Evolutionary conservation across 2,329 filamentous ascomycete genomes (phyloP).

Genomic region (Pseudopyrenochaeta lycopersici): DNA sequence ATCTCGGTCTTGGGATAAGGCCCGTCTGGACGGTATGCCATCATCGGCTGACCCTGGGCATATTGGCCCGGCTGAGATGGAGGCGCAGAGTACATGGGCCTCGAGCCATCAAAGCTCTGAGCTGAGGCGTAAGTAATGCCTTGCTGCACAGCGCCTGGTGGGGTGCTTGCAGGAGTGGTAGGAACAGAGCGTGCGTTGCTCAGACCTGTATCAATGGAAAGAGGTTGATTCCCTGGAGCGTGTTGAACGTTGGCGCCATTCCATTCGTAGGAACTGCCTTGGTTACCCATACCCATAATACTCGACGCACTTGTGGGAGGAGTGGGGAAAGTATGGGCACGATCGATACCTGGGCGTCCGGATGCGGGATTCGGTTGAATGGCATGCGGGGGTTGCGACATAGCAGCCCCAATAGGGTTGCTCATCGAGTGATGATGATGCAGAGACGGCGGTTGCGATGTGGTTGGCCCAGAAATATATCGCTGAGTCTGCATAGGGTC

Average conservation of each 20-base stretch:
- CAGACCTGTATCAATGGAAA: slow-evolving; percentile 82
- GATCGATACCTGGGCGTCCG: slow-evolving; percentile 74
- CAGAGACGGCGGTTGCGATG: slow-evolving; percentile 72
- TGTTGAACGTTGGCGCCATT: slow-evolving; percentile 56
- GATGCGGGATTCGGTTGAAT: slow-evolving; percentile 68
- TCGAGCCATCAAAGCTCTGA: slow-evolving; percentile 78
- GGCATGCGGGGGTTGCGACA: slow-evolving; percentile 72
- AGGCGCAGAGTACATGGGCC: slow-evolving; percentile 79
- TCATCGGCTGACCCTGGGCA: slow-evolving; percentile 69
- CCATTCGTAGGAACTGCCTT: slow-evolving; percentile 83
- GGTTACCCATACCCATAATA: slow-evolving; percentile 77
- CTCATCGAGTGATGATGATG: slow-evolving; percentile 76
- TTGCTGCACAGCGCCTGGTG: slow-evolving; percentile 81
- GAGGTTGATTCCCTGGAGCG: slow-evolving; percentile 70
- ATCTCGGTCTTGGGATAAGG: slow-evolving; percentile 84
- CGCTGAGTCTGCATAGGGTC: slow-evolving; percentile 54
- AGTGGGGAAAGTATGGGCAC: slow-evolving; percentile 92
- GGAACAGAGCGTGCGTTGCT: slow-evolving; percentile 86
- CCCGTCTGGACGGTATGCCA: slow-evolving; percentile 63
- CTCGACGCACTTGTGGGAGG: slow-evolving; percentile 93
- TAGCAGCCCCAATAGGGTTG: slow-evolving; percentile 64
- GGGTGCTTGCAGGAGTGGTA: slow-evolving; percentile 88
- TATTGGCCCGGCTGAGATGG: slow-evolving; percentile 75
- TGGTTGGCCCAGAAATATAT: slow-evolving; percentile 68
- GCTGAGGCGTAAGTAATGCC: slow-evolving; percentile 79